Conservation (phyloP, 1,284 basidiomycete genomes). For the Hortiboletus rubellus region DNA sequence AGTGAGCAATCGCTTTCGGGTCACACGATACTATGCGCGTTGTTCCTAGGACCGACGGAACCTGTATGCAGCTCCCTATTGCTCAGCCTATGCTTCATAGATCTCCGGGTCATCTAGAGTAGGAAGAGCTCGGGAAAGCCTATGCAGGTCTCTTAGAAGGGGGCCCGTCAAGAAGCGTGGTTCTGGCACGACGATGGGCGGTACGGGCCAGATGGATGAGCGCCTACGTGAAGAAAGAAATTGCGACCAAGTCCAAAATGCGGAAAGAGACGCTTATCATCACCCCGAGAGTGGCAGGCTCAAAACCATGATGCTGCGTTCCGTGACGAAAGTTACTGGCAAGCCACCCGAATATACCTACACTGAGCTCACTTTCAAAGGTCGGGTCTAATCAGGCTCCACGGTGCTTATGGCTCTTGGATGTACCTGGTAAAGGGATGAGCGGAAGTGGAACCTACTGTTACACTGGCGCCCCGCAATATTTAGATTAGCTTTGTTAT, state of each 20-base stretch:
- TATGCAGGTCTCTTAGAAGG: conserved; percentile 35
- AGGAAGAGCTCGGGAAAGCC: conserved; percentile 37
- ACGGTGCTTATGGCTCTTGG: no score
- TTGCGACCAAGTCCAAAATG: conserved; percentile 4
- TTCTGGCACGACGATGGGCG: conserved; percentile 7
- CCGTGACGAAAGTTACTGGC: no score
- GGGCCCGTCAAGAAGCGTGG: conserved; percentile 38
- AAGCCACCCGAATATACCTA: no score
- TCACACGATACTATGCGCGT: conserved; percentile 50
- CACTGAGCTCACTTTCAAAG: no score
- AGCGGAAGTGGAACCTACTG: no score
- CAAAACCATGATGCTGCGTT: neutral
- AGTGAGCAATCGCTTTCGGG: conserved; percentile 54
- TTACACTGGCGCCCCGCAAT: no score
- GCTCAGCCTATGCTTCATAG: conserved; percentile 44
- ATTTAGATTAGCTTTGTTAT: no score
- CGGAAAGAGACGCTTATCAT: neutral
- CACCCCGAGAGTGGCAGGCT: neutral
- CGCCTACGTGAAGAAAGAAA: conserved; percentile 21
- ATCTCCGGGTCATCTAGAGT: conserved; percentile 31
- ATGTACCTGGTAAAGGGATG: no score
- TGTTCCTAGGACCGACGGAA: conserved; percentile 46
- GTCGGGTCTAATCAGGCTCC: no score
- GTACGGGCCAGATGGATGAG: conserved; percentile 14
- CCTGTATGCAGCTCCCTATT: conserved; percentile 50